phyloP scores from a whole-genome alignment of 179 eudicot species.

The Camellia oleifera region DNA sequence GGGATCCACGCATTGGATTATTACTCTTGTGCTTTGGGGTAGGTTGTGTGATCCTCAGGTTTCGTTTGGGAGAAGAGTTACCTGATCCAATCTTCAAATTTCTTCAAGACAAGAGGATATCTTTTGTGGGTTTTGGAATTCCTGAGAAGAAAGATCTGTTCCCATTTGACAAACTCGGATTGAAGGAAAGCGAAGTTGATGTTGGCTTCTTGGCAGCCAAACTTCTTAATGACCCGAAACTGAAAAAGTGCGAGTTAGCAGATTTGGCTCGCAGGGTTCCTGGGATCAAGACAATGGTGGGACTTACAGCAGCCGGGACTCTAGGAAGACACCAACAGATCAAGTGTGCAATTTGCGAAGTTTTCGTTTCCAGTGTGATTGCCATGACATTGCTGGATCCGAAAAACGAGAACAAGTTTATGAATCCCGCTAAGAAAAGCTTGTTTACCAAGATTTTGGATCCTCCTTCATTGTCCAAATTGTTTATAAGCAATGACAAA shows the following conservation, averaged over 20 bases:
- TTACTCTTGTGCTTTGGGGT: slow-evolving; percentile 31
- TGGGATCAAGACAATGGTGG: slow-evolving; percentile 36
- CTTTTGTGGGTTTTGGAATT: slow-evolving; percentile 34
- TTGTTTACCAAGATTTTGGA: slow-evolving; percentile 21
- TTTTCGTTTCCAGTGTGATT: slow-evolving; percentile 30
- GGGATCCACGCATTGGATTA: slow-evolving; percentile 22
- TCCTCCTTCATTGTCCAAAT: slow-evolving; percentile 10
- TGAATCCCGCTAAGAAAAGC: slow-evolving; percentile 10
- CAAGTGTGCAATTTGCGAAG: slow-evolving; percentile 37
- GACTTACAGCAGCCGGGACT: slow-evolving; percentile 25
- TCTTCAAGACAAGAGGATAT: slow-evolving; percentile 30
- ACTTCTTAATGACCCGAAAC: slow-evolving; percentile 25
- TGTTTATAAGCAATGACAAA: neutral
- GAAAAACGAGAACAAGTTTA: neutral
- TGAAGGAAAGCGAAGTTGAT: slow-evolving; percentile 27
- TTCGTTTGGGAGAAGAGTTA: slow-evolving; percentile 21
- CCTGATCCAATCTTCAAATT: slow-evolving; percentile 25
- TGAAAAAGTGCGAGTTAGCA: slow-evolving; percentile 21
- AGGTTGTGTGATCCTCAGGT: slow-evolving; percentile 39
- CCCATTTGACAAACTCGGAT: slow-evolving; percentile 31
- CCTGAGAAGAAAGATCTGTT: slow-evolving; percentile 35
- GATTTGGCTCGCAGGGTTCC: slow-evolving; percentile 34
- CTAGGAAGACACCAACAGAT: slow-evolving; percentile 29
- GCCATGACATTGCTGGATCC: slow-evolving; percentile 24
- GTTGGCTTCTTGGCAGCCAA: slow-evolving; percentile 36